Base-by-base conservation (phyloP, 306 rosid genomes). In the Dalbergia cochinchinensis region DNA sequence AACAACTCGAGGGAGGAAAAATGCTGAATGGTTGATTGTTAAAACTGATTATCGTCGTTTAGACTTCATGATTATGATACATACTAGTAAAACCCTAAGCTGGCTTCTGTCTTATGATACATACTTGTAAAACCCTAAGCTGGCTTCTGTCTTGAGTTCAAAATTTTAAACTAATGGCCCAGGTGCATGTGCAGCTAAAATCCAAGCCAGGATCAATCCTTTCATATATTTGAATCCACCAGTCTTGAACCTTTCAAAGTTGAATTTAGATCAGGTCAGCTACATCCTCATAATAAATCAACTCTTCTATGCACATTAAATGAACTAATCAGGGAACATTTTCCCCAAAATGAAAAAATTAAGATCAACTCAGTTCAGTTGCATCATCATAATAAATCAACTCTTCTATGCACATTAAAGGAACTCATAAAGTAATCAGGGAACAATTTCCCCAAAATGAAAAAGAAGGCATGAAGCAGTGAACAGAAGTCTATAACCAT, bases 91-190 rank as follows among this genome's bases (percentile, higher is more conserved):
- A 73, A 73, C 60, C 69, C 81, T 60, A 60, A 50, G 80, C 37
- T 72, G 70, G 73, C 58, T 34, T 59, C 50, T 31, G 35, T 8
- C 70, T 35, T 54, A n/a, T n/a, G n/a, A n/a, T n/a, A n/a, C n/a
- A n/a, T n/a, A n/a, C n/a, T n/a, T n/a, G n/a, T n/a, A n/a, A n/a
- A 73, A 73, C 60, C 69, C 81, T 60, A 60, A 59, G 80, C 37
- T 72, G 70, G 73, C 58, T 34, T 59, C 50, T 31, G 35, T 8
- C 70, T 35, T 54, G 11, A 77, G 69, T 72, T 65, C 45, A 51
- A 71, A 80, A 58, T 31, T 73, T 73, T 19, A 65, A 85, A 65
- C 26, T 59, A 33, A 80, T 66, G 65, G 71, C 57, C 53, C 65
- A 59, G 51, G 54, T 31, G 39, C 63, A 66, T 8, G 31, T 14